Base-by-base conservation (phyloP, 441 rosid species). In the Erysimum cheiri region DNA sequence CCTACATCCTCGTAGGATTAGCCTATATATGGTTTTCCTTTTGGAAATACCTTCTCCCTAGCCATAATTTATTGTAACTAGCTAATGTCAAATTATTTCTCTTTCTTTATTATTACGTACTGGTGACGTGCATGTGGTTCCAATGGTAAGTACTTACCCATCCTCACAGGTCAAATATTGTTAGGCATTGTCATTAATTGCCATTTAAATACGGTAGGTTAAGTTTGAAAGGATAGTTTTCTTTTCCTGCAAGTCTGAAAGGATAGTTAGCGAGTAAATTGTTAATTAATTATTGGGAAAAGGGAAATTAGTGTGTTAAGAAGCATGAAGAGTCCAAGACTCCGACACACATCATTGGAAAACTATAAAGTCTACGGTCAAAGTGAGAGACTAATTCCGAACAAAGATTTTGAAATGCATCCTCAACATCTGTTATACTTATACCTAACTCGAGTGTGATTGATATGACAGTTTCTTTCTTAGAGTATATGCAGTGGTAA, bases 111-210 rank as follows among this genome's bases (percentile, higher is more conserved):
- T 74, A 61, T 61, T 68, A 54, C 58, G 44, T 29, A 54, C 13
- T 28, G 36, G n/a, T 60, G 73, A 74, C 44, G n/a, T 55, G 41
- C 55, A 67, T 67, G 10, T 35, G 36, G 49, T 32, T 49, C 15
- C 24, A 63, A 24, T 32, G 40, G 49, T 26, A 73, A 29, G 49
- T 65, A 39, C 29, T 67, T 52, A 41, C 10, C 6, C 10, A 28
- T 40, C 50, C 44, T 60, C 53, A 14, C 28, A 74, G 57, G 70
- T 74, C 74, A 74, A 69, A 68, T 69, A 26, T 26, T 26, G 70
- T 74, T 74, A 54, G 78, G 78, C 74, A 55, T 19, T 32, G 29
- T 68, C 54, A 74, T 74, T 67, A 67, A 60, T 10, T 74, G 28
- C 29, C 73, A 53, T 67, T 62, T 46, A 68, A 53, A 61, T 43